Evolutionary conservation across 495 filamentous ascomycete genomes (phyloP), one percentile per base, ranked within the genome.

Genomic region (Penicillium samsonianum): DNA sequence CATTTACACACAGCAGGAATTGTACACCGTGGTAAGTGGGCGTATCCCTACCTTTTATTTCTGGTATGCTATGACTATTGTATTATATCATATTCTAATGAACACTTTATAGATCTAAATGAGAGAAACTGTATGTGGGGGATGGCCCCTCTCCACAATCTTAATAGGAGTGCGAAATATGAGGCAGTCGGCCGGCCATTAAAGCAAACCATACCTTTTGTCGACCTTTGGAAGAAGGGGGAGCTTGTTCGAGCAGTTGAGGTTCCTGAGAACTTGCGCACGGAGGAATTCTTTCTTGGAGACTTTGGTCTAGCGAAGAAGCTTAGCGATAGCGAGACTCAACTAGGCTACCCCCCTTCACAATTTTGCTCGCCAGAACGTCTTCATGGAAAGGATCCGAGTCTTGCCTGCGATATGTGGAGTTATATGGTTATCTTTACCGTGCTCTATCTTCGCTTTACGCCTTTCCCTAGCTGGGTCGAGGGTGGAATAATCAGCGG

Each of bases 221-320:
- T 54, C 31, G 46, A 63, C 12, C 53, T 64, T n/a, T 57, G 48
- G 55, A 59, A 59, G 47, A 42, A 52, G 31, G 52, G 59, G 37
- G 58, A 65, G 53, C 61, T 64, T 35, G 61, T 65, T 11, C 50
- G 53, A 37, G 47, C 61, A 33, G 43, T 58, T 23, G 19, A 55
- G 14, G 7, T 64, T 31, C 60, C 61, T 12, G 3, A 42, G 26
- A 53, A 62, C 38, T 42, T 68, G 44, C 45, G 58, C 45, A 63
- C 72, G 4, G 64, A 76, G 12, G 73, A 79, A 44, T 80, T 83
- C 53, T 84, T 82, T 66, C 61, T 85, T 57, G 74, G 76, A 26
- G 66, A 79, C 37, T 78, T 87, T 56, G 83, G 84, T 22, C 64
- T 85, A 53, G 58, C 67, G 17, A 64, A 64, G 35, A 61, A 62